These are phyloP conservation scores for Coniophora puteana DNA, from an alignment of 1,284 basidiomycete genomes.

Conservation along the genomic window DNA sequence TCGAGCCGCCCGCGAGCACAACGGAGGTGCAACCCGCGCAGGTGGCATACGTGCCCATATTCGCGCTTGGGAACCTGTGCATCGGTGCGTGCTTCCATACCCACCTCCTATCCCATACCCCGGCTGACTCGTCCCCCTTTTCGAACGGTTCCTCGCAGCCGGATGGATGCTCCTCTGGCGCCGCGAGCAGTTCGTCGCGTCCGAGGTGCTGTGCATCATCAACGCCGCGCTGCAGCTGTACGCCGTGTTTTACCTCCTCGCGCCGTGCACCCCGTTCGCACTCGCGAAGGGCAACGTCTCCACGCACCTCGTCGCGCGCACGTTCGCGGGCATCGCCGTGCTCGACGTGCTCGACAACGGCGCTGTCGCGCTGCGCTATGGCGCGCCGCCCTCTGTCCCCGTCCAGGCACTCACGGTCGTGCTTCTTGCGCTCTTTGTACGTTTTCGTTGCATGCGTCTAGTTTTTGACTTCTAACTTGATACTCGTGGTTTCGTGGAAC, in stretches of 20 bases:
- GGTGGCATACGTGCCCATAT: constrained; percentile 28
- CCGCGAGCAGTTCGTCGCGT: constrained; percentile 24
- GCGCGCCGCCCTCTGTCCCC: constrained; percentile 4
- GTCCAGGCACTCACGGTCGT: neutral
- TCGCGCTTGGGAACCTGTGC: constrained; percentile 31
- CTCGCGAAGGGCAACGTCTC: constrained; percentile 17
- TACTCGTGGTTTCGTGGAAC: neutral
- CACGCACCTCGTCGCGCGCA: constrained; percentile 30
- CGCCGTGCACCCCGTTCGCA: constrained; percentile 19
- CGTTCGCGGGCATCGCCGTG: constrained; percentile 30
- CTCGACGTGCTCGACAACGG: constrained; percentile 34
- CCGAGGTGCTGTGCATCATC: constrained; percentile 28
- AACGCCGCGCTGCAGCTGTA: constrained; percentile 28
- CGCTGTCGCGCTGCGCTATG: constrained; percentile 18
- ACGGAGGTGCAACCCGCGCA: constrained; percentile 13
- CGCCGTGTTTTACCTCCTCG: constrained; percentile 16
- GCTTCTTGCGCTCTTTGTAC: constrained; percentile 2
- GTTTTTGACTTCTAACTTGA: neutral
- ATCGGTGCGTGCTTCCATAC: constrained; percentile 21
- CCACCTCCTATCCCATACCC: neutral
- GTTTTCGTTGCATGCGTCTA: neutral
- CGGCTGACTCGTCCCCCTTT: neutral
- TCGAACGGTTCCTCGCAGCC: constrained; percentile 15
- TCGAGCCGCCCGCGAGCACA: neutral
- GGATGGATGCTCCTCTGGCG: constrained; percentile 34